phyloP scores from a whole-genome alignment of 176 grass and related monocot genomes.

The Aegilops longissima region DNA sequence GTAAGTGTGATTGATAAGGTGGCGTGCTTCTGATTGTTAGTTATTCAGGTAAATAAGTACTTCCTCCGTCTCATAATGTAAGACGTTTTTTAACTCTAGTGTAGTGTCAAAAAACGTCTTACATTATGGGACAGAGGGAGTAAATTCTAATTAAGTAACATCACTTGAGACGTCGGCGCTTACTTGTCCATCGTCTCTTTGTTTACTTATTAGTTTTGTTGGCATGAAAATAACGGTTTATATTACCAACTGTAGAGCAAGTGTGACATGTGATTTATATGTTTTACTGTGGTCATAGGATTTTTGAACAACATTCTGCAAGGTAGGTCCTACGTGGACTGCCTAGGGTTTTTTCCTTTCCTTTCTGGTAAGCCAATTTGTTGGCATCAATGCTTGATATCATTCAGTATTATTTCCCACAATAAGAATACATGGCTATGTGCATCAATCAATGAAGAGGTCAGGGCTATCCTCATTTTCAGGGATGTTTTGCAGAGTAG shows the following conservation, averaged over 20 bases:
- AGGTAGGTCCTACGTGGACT: too few species aligned
- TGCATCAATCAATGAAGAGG: too few species aligned
- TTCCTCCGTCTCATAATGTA: too few species aligned
- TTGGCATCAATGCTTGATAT: too few species aligned
- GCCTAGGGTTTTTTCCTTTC: too few species aligned
- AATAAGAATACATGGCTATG: too few species aligned
- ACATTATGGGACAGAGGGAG: not conserved
- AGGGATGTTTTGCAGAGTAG: not conserved
- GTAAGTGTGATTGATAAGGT: not conserved
- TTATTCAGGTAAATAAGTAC: not conserved
- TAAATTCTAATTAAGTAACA: not conserved
- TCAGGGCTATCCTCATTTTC: too few species aligned
- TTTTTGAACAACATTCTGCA: too few species aligned
- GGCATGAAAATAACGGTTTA: not conserved
- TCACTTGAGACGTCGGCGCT: not conserved
- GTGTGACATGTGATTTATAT: not conserved
- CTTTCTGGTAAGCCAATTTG: too few species aligned
- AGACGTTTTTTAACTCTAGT: too few species aligned
- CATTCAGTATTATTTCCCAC: too few species aligned
- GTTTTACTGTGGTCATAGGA: not conserved
- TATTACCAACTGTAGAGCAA: not conserved
- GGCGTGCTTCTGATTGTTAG: not conserved
- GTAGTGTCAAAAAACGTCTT: too few species aligned
- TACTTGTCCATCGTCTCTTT: not conserved
- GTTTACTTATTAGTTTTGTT: not conserved